Evolutionary conservation across 805 yeast genomes (phyloP).

Genomic region (Ogataea thermomethanolica): DNA sequence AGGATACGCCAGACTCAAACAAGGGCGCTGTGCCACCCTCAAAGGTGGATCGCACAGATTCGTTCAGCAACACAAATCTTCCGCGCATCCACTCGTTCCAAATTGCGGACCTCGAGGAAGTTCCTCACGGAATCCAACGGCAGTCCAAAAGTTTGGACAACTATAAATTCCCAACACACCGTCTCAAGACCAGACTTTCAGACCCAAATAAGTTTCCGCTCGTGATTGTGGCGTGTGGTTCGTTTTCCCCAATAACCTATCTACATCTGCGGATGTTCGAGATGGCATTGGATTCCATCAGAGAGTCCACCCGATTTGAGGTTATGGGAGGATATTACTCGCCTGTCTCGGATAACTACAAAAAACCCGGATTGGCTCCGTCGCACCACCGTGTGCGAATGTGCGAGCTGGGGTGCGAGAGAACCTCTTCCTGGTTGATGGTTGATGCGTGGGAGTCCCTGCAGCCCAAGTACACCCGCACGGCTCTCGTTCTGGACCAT

Average conservation of each 20-base stretch:
- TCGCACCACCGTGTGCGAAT: constrained; percentile 88
- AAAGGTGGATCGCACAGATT: constrained; percentile 29
- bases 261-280: constrained; percentile 96
- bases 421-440: constrained; percentile 97
- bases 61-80: constrained; percentile 28
- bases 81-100: constrained; percentile 53
- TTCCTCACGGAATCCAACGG: constrained; percentile 88
- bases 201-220: constrained; percentile 82
- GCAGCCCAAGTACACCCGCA: constrained; percentile 86
- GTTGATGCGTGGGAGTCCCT: constrained; percentile 99
- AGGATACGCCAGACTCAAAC: constrained; percentile 19
- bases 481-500: constrained; percentile 94
- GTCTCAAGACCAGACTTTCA: constrained; percentile 64
- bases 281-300: constrained; percentile 93
- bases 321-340: constrained; percentile 95
- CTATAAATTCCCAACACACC: constrained; percentile 84
- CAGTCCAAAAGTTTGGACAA: constrained; percentile 71
- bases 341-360: constrained; percentile 90
- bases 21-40: not conserved
- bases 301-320: constrained; percentile 90
- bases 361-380: constrained; percentile 88
- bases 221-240: constrained; percentile 96
- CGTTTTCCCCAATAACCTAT: constrained; percentile 94
- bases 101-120: constrained; percentile 94
- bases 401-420: constrained; percentile 97